A percentile compares a stretch with the other conserved stretches of the same genome.
Conservation (phyloP, 495 filamentous ascomycete species). For the Penicillium herquei region DNA sequence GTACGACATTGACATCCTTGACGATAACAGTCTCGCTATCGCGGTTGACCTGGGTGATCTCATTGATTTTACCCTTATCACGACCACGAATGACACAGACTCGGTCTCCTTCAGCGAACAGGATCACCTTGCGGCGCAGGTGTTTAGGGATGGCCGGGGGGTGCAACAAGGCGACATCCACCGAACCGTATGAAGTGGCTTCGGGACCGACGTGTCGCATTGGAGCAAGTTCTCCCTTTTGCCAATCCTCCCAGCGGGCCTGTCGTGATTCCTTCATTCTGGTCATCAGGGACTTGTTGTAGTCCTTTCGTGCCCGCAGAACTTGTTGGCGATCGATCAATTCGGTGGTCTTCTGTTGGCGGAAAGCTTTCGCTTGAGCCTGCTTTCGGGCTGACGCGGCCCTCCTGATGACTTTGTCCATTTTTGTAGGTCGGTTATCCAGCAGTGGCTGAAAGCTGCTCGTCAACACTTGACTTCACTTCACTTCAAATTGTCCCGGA, state of each 20-base stretch:
- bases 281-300: constrained; percentile 33
- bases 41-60: constrained; percentile 56
- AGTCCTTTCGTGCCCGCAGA: constrained; percentile 31
- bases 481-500: constrained; percentile 12
- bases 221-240: constrained; percentile 73
- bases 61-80: constrained; percentile 79
- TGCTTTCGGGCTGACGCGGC: constrained; percentile 65
- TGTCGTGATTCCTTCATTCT: constrained; percentile 28
- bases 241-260: constrained; percentile 65
- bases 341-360: constrained; percentile 38
- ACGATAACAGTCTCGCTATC: constrained; percentile 58
- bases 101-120: constrained; percentile 68
- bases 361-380: constrained; percentile 47
- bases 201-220: constrained; percentile 60
- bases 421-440: constrained; percentile 36
- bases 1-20: constrained; percentile 66
- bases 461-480: constrained; percentile 9
- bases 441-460: constrained; percentile 36
- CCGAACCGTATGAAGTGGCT: constrained; percentile 47
- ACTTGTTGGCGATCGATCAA: constrained; percentile 31
- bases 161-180: constrained; percentile 40
- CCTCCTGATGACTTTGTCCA: constrained; percentile 75
- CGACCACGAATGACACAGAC: constrained; percentile 73
- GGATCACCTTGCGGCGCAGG: constrained; percentile 55
- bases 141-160: constrained; percentile 39